Percentiles rank a stretch among this genome's conserved stretches.
Conservation (phyloP, 805 yeast genomes). For the Clavispora phyllophila region DNA sequence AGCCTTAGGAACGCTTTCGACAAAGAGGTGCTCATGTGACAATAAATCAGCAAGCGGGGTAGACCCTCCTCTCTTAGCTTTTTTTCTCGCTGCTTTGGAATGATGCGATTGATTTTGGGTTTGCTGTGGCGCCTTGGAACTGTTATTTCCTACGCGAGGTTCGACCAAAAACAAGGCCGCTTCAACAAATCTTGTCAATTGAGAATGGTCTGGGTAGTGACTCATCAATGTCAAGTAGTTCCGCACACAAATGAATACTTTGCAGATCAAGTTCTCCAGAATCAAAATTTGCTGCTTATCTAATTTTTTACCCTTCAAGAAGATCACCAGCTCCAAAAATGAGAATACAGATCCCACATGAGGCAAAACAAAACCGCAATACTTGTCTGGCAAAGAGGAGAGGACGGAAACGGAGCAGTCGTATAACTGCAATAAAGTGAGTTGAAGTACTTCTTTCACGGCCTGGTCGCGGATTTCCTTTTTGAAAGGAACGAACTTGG, state of each 20-base stretch:
- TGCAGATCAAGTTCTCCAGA: slow-evolving; percentile 39
- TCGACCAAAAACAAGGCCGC: slow-evolving; percentile 42
- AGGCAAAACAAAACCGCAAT: slow-evolving; percentile 39
- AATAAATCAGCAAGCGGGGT: slow-evolving; percentile 62
- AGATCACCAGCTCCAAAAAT: slow-evolving; percentile 54
- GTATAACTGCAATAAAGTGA: slow-evolving; percentile 43
- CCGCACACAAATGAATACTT: slow-evolving; percentile 24
- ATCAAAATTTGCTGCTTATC: slow-evolving; percentile 26
- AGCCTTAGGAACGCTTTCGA: slow-evolving; percentile 31
- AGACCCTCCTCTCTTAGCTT: slow-evolving; percentile 37
- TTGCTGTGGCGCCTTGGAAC: background rate
- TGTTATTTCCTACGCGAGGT: slow-evolving; percentile 22
- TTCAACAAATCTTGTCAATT: slow-evolving; percentile 54
- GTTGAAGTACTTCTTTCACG: slow-evolving; percentile 39
- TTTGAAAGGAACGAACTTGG: slow-evolving; percentile 50
- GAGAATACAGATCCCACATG: slow-evolving; percentile 48
- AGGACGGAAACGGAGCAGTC: slow-evolving; percentile 41
- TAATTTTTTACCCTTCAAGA: slow-evolving; percentile 38
- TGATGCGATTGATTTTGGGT: slow-evolving; percentile 6
- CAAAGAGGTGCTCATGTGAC: slow-evolving; percentile 59
- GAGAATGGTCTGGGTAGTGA: slow-evolving; percentile 44
- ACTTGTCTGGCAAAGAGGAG: slow-evolving; percentile 27
- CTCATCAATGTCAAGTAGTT: slow-evolving; percentile 29
- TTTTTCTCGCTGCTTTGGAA: slow-evolving; percentile 23
- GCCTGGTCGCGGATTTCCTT: slow-evolving; percentile 54